Conservation (phyloP, 768 basidiomycete species). For the Nidula microcarpa region DNA sequence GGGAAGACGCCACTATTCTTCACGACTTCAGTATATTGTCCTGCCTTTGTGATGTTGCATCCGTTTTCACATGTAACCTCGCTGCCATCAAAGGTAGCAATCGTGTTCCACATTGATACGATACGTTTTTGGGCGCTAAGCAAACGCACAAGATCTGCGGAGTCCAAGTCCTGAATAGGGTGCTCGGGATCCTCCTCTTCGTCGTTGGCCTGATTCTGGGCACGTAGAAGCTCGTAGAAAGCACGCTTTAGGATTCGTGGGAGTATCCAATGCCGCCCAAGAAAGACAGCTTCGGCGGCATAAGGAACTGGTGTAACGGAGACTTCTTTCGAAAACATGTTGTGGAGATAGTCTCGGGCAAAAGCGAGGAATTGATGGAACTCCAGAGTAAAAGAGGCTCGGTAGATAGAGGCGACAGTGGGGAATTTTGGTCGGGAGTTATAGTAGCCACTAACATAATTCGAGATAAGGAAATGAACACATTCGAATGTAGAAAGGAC, state of each 20-base stretch:
- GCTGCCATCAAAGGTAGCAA: background rate
- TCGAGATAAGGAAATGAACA: background rate
- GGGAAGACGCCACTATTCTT: background rate
- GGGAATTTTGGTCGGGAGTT: background rate
- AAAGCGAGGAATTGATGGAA: background rate
- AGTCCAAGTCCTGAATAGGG: background rate
- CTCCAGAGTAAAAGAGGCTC: background rate
- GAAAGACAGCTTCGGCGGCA: background rate
- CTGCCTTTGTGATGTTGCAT: background rate
- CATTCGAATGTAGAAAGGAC: background rate
- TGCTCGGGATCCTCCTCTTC: background rate
- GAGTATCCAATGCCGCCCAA: background rate
- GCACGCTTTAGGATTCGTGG: background rate
- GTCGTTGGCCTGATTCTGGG: background rate
- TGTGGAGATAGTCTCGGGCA: background rate
- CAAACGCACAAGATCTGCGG: slow-evolving; percentile 4
- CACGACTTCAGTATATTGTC: background rate
- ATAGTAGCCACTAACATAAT: background rate
- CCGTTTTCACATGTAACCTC: background rate
- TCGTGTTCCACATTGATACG: slow-evolving; percentile 1
- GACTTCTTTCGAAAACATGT: background rate
- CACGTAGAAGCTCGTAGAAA: background rate
- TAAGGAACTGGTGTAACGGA: background rate
- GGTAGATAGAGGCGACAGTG: background rate
- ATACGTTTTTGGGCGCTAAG: slow-evolving; percentile 6